Conservation (phyloP, 768 basidiomycete genomes). For the Tricholoma matsutake region DNA sequence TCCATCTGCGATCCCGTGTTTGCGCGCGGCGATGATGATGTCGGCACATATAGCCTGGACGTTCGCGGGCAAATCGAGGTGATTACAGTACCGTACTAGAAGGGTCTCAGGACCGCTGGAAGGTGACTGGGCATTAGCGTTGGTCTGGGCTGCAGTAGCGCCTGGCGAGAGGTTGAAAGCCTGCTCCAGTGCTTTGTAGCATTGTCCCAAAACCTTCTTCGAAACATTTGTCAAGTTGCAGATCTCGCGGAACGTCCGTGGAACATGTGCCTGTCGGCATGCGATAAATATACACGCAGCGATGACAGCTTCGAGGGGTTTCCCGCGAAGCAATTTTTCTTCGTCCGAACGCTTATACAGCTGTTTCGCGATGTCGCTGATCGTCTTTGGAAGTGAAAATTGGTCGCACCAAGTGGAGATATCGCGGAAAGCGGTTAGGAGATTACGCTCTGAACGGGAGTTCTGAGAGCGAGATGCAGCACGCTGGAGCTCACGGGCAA, state of each 20-base stretch:
- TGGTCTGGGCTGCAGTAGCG: constrained; percentile 44
- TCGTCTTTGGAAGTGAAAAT: constrained; percentile 90
- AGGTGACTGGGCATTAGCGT: constrained; percentile 43
- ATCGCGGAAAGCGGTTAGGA: constrained; percentile 86
- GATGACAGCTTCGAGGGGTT: constrained; percentile 89
- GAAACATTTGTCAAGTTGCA: constrained; percentile 90
- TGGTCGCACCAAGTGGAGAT: constrained; percentile 94
- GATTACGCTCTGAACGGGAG: constrained; percentile 79
- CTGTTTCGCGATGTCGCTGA: constrained; percentile 95
- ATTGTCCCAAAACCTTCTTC: constrained; percentile 94
- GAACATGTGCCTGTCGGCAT: constrained; percentile 93
- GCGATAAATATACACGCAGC: constrained; percentile 99
- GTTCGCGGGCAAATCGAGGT: constrained; percentile 79
- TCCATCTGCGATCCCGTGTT: constrained; percentile 88
- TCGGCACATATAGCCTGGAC: constrained; percentile 83
- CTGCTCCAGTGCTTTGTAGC: constrained; percentile 84
- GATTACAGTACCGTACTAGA: constrained; percentile 91
- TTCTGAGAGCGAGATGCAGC: constrained; percentile 80
- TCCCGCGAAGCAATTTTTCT: constrained; percentile 88
- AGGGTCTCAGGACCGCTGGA: constrained; percentile 79
- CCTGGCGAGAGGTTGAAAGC: constrained; percentile 88
- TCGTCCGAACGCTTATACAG: constrained; percentile 97
- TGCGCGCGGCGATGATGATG: constrained; percentile 76
- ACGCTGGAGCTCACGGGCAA: constrained; percentile 89
- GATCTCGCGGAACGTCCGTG: constrained; percentile 93